A percentile compares a stretch with the other conserved stretches of the same genome.
Evolutionary conservation across 495 filamentous ascomycete species (phyloP).

Genomic region (Penicillium taxi): DNA sequence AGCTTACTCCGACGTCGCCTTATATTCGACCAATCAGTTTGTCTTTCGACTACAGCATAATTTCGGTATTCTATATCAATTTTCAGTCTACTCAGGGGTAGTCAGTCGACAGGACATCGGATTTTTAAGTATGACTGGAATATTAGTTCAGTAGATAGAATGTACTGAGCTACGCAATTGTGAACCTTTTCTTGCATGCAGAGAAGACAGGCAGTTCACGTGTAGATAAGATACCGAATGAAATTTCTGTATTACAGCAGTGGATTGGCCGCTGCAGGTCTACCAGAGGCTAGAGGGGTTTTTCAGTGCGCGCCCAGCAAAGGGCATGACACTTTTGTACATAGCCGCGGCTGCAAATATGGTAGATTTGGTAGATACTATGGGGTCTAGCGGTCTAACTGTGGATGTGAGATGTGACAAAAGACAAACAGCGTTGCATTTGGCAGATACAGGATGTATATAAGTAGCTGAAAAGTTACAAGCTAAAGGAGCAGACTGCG

Average conservation of each 20-base stretch:
- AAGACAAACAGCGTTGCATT: conserved; percentile 7
- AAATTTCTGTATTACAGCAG: conserved; percentile 2
- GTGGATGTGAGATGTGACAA: neutral
- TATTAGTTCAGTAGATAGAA: too few species aligned
- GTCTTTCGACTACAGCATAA: too few species aligned
- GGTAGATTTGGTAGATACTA: neutral
- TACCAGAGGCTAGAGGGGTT: neutral
- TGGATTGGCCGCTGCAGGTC: neutral
- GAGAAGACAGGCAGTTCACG: conserved; percentile 5
- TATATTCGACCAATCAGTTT: too few species aligned
- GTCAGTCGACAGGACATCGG: too few species aligned
- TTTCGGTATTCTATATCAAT: too few species aligned
- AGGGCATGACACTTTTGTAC: conserved; percentile 2
- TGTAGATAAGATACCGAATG: neutral
- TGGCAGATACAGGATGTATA: conserved; percentile 1
- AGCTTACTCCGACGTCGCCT: too few species aligned
- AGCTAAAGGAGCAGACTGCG: neutral
- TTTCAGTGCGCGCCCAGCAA: neutral
- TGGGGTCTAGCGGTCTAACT: neutral
- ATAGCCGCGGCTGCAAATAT: conserved; percentile 6
- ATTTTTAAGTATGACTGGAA: too few species aligned
- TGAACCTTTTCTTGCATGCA: conserved; percentile 9
- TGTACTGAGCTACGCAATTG: conserved; percentile 4
- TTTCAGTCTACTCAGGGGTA: too few species aligned
- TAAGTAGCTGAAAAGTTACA: neutral